phyloP scores from a whole-genome alignment of 2,329 filamentous ascomycete genomes.

The Plectosphaerella sp. region DNA sequence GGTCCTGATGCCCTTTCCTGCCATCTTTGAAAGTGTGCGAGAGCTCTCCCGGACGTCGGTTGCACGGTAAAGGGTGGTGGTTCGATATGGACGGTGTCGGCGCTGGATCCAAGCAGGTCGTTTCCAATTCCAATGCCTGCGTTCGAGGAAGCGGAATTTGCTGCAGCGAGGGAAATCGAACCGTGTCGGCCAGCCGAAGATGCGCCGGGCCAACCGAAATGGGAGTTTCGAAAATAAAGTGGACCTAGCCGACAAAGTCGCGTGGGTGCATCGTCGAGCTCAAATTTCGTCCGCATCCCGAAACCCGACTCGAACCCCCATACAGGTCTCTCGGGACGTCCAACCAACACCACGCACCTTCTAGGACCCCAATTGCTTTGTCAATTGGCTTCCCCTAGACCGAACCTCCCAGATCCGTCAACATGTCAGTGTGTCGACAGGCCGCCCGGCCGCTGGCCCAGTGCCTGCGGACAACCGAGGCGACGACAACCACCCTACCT shows the following conservation, averaged over 20 bases:
- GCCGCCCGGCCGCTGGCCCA: constrained; percentile 51
- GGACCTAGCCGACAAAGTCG: not conserved
- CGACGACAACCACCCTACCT: constrained; percentile 13
- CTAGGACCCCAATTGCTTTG: not conserved
- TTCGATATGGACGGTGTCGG: not conserved
- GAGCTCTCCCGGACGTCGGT: not conserved
- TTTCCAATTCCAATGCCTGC: too few relatives aligned
- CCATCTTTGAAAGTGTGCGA: constrained; percentile 25
- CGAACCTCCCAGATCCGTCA: constrained; percentile 8
- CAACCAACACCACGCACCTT: not conserved
- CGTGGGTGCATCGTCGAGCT: not conserved
- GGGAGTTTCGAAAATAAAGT: not conserved
- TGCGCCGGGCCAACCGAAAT: not conserved
- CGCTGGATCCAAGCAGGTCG: too few relatives aligned
- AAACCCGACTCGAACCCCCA: not conserved
- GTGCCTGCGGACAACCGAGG: constrained; percentile 41
- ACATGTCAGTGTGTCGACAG: constrained; percentile 58
- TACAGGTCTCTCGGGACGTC: not conserved
- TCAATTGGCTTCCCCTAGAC: constrained; percentile 1
- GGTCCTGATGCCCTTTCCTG: constrained; percentile 42
- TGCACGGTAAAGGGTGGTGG: not conserved
- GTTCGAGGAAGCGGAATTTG: not conserved
- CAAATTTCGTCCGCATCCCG: not conserved
- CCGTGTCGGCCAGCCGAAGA: not conserved
- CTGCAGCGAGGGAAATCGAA: not conserved